These are phyloP conservation scores for Amanita molliuscula DNA, from an alignment of 768 basidiomycete species.

Conservation along the genomic window DNA sequence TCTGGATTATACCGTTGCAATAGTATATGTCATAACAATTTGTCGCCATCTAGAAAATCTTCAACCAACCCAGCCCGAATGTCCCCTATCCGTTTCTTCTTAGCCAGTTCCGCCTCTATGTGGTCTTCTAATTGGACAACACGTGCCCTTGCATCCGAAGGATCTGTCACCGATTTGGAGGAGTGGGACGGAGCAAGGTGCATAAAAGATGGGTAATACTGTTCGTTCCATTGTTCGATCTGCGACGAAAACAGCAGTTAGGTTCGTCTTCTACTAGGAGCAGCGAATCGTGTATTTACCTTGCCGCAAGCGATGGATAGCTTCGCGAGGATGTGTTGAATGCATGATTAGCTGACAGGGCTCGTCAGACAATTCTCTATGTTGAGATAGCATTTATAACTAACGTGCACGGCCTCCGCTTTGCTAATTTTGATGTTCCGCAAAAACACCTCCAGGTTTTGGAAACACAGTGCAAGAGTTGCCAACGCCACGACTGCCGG, in stretches of 20 bases:
- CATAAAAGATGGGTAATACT: slow-evolving; percentile 89
- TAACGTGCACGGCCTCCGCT: slow-evolving; percentile 74
- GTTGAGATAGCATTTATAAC: too few species aligned
- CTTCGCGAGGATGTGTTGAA: slow-evolving; percentile 90
- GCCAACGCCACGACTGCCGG: slow-evolving; percentile 95
- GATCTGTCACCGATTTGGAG: slow-evolving; percentile 25
- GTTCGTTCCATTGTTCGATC: slow-evolving; percentile 95
- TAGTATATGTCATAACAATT: too few species aligned
- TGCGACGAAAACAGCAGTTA: slow-evolving; percentile 12
- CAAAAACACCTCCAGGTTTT: slow-evolving; percentile 82
- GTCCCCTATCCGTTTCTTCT: slow-evolving; percentile 20
- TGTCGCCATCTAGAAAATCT: too few species aligned
- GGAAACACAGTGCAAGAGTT: slow-evolving; percentile 85
- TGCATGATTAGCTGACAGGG: slow-evolving; percentile 81
- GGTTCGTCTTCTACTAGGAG: slow-evolving; percentile 9
- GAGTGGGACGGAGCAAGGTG: slow-evolving; percentile 18
- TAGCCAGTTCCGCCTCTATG: slow-evolving; percentile 23
- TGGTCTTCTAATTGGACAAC: slow-evolving; percentile 37
- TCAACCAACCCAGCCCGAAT: slow-evolving; percentile 11
- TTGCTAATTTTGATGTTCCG: slow-evolving; percentile 93
- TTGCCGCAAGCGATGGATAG: slow-evolving; percentile 84
- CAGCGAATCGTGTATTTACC: slow-evolving; percentile 33
- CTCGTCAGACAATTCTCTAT: not conserved
- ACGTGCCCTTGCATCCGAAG: slow-evolving; percentile 44
- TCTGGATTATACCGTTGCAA: too few species aligned